Evolutionary conservation across 1,284 basidiomycete species (phyloP), one percentile per base, ranked within the genome.

Genomic region (Chondrostereum purpureum): DNA sequence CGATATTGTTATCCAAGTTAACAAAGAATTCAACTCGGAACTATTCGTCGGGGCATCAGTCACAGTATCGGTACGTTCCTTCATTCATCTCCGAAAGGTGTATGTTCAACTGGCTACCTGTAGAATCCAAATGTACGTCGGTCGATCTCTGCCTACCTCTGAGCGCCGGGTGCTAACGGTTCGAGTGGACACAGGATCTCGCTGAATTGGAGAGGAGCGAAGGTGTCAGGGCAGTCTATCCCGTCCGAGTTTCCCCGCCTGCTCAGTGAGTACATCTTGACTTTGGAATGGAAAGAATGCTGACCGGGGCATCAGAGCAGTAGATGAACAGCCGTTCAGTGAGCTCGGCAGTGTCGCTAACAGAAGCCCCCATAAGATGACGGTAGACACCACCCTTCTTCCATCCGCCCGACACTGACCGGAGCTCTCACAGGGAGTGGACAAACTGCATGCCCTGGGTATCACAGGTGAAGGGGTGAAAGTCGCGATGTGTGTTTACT

Each of bases 401-500:
- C n/a, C n/a, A n/a, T n/a, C n/a, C n/a, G n/a, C n/a, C n/a, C n/a
- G n/a, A n/a, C n/a, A n/a, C n/a, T n/a, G n/a, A n/a, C n/a, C n/a
- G n/a, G n/a, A n/a, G n/a, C n/a, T n/a, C 19, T n/a, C 3, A 18
- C 42, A 66, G 63, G 63, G 67, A 8, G 68, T 74, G 3, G 70
- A 76, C 57, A 69, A 66, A 50, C 64, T 78, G 4, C 77, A 80
- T 47, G 67, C 66, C 3, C 52, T 66, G 46, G 77, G 77, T 6
- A 68, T 71, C 53, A 61, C 62, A 18, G 77, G 77, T 19, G 64
- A 67, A 21, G 77, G 77, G 3, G 62, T 77, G 55, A 73, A 73
- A 47, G 68, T 80, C 22, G 77, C 67, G 34, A 68, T 80, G 63
- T 66, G 68, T 49, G 45, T 59, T 5, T 14, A 10, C 27, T 21